Conservation (phyloP, 192 early-diverging fungal genomes). For the Geranomyces variabilis region DNA sequence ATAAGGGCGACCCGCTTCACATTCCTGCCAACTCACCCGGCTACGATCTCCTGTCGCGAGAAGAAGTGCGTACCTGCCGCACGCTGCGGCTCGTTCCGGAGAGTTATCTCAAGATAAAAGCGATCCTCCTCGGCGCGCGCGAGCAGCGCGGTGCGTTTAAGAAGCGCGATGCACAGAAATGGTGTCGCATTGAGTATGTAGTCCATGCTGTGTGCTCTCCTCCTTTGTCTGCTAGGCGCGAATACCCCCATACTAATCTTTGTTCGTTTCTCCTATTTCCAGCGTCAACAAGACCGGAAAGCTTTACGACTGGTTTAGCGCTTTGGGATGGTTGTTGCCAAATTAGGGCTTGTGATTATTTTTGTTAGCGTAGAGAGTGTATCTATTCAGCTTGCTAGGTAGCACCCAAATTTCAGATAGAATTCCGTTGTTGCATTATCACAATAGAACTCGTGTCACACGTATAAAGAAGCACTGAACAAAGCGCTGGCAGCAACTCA, state of each 20-base stretch:
- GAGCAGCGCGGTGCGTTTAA: conserved; percentile 65
- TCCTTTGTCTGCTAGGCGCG: no score
- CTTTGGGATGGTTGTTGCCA: conserved; percentile 76
- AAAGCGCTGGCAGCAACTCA: no score
- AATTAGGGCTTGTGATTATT: no score
- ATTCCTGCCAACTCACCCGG: conserved; percentile 31
- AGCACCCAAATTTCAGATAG: no score
- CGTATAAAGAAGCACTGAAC: no score
- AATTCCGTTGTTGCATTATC: no score
- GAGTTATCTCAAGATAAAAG: conserved; percentile 83
- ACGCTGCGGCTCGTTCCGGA: conserved; percentile 81
- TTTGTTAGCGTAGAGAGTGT: no score
- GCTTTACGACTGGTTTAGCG: conserved; percentile 86
- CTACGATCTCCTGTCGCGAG: conserved; percentile 59
- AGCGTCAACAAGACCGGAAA: conserved; percentile 81
- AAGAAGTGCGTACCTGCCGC: conserved; percentile 74
- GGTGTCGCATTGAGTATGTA: conserved; percentile 75
- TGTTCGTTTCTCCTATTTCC: no score
- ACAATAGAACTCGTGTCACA: no score
- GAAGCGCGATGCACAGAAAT: conserved; percentile 89
- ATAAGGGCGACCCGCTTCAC: conserved; percentile 41
- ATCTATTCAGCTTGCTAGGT: no score
- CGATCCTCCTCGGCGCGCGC: conserved; percentile 70
- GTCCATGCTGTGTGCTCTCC: no score
- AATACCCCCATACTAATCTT: no score